Base-by-base conservation (phyloP, 2,329 filamentous ascomycete species). In the Penicillium italicum region DNA sequence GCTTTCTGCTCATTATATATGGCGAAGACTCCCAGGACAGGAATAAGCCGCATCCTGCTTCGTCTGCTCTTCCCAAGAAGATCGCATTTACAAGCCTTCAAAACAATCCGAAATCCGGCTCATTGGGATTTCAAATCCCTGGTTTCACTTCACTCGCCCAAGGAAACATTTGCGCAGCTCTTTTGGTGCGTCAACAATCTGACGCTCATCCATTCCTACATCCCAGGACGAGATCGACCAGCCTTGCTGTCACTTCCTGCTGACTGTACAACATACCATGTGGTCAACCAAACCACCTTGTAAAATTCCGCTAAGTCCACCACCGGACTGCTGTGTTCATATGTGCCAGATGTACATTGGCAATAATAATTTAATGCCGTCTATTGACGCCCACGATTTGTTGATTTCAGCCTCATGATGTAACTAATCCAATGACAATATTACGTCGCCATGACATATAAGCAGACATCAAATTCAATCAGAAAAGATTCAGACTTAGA, bases 401-500 rank as follows among this genome's bases (percentile, higher is more conserved):
- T 46, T 38, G 14, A 22, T 37, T 28, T 45, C 38, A 50, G 26
- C 26, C 26, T 30, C 47, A 55, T 45, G 47, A 51, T 55, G 53
- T 55, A 55, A 55, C n/a, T 55, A 40, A 26, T 20, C 14, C 3
- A 44, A 50, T 36, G 10, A 9, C 14, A 45, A 38, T 43, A 34
- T 28, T 33, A 51, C 47, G 47, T 55, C 34, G 20, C 31, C 28
- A 45, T 51, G 47, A 55, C 48, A 41, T 33, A 41, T 12, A 5
- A 38, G 16, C 9, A 38, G 14, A 18, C n/a, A 34, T 16, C 4
- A 20, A 48, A 12, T 30, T 5, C 4, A 37, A 4, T 14, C 8
- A 22, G n/a, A 37, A 12, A 43, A 37, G 2, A 26, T 47, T 4
- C 9, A 53, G 5, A 34, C 37, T 11, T 10, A 28, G n/a, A 22